These are phyloP conservation scores for Teunomyces gatunensis DNA, from an alignment of 805 yeast genomes.

Conservation along the genomic window DNA sequence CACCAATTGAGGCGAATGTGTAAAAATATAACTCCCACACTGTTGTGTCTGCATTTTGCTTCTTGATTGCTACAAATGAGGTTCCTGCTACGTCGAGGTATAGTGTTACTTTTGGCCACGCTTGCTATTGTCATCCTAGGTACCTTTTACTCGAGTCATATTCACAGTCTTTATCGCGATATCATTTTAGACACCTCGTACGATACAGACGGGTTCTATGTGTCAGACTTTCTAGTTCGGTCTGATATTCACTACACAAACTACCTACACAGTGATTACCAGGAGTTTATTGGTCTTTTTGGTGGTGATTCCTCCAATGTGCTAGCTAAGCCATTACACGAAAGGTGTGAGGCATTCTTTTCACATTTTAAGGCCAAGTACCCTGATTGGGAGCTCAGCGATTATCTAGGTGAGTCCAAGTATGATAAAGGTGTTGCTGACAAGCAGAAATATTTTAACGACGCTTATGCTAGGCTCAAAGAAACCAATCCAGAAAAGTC, in stretches of 20 bases:
- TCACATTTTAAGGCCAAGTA: conserved; percentile 13
- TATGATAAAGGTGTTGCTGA: conserved; percentile 22
- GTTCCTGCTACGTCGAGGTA: conserved; percentile 6
- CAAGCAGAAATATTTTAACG: conserved; percentile 15
- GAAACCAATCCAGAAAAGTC: background rate
- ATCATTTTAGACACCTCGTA: conserved; percentile 7
- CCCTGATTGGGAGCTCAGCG: conserved; percentile 23
- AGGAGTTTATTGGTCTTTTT: conserved; percentile 13
- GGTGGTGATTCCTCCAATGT: conserved; percentile 7
- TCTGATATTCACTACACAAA: conserved; percentile 22
- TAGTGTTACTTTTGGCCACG: conserved; percentile 1
- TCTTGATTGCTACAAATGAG: conserved; percentile 5
- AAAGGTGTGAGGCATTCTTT: conserved; percentile 26
- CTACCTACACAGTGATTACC: conserved; percentile 19
- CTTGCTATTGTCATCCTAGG: background rate
- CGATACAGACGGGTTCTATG: conserved; percentile 8
- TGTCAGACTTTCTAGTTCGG: conserved; percentile 13
- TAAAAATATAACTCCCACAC: background rate
- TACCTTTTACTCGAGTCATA: background rate
- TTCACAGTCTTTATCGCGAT: background rate
- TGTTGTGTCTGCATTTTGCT: background rate
- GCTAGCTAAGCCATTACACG: conserved; percentile 13
- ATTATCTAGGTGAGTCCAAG: conserved; percentile 1
- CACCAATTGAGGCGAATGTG: background rate
- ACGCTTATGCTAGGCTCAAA: background rate